phyloP scores from a whole-genome alignment of 1,284 basidiomycete species.

The Malassezia japonica region DNA sequence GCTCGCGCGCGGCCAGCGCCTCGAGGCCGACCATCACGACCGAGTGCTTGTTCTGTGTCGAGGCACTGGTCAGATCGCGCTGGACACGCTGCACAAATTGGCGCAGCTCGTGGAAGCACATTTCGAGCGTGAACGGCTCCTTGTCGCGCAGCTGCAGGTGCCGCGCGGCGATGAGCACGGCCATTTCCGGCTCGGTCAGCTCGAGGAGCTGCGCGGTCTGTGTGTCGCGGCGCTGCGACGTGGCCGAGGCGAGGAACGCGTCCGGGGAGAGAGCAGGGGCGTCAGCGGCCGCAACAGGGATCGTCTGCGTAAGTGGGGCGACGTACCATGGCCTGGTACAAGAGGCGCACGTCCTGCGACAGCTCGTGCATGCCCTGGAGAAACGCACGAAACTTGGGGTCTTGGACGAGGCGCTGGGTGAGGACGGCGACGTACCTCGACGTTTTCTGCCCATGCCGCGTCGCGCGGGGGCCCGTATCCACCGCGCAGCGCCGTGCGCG shows the following conservation, averaged over 20 bases:
- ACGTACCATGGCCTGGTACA: slow-evolving; percentile 16
- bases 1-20: neutral
- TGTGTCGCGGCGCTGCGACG: slow-evolving; percentile 14
- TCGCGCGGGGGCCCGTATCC: neutral
- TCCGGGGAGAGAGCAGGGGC: slow-evolving; percentile 8
- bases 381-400: slow-evolving; percentile 16
- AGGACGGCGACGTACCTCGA: neutral
- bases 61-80: slow-evolving; percentile 3
- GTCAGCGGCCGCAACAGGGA: slow-evolving; percentile 9
- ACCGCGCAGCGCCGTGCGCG: slow-evolving; percentile 19
- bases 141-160: slow-evolving; percentile 36
- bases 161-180: slow-evolving; percentile 36
- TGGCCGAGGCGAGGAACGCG: slow-evolving; percentile 14
- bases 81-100: slow-evolving; percentile 24
- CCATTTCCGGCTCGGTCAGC: slow-evolving; percentile 34
- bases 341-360: slow-evolving; percentile 25
- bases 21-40: slow-evolving; percentile 4
- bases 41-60: neutral
- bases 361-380: slow-evolving; percentile 25
- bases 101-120: slow-evolving; percentile 33
- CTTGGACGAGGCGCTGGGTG: slow-evolving; percentile 14
- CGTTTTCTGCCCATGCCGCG: slow-evolving; percentile 21
- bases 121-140: slow-evolving; percentile 45
- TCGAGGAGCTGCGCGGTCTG: slow-evolving; percentile 10
- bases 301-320: slow-evolving; percentile 4